Percentiles rank a stretch among this genome's conserved stretches.
Conservation (phyloP, 2,329 filamentous ascomycete species). For the Aspergillus quadrilineatus region DNA sequence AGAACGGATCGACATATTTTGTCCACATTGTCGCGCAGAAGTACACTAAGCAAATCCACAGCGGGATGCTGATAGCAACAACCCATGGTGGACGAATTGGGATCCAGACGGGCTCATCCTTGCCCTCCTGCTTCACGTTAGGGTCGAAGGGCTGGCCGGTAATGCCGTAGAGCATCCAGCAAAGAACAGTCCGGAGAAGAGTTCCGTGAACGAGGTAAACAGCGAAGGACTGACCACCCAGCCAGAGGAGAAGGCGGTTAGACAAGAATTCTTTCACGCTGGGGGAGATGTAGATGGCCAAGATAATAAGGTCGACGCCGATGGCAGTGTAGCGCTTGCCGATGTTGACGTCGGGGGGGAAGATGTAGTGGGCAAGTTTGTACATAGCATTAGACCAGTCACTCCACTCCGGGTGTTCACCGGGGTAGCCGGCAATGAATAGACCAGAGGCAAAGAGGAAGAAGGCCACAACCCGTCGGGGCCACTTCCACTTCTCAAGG, state of each 20-base stretch:
- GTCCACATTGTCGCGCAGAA: conserved; percentile 52
- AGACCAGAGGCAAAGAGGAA: conserved; percentile 46
- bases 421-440: conserved; percentile 51
- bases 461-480: conserved; percentile 39
- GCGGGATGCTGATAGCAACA: conserved; percentile 46
- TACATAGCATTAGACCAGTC: conserved; percentile 50
- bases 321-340: conserved; percentile 50
- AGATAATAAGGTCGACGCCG: conserved; percentile 50
- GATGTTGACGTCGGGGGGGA: conserved; percentile 47
- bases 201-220: conserved; percentile 58
- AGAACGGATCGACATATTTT: conserved; percentile 52
- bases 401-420: conserved; percentile 51
- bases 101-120: conserved; percentile 45
- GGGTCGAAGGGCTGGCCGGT: conserved; percentile 45
- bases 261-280: conserved; percentile 51
- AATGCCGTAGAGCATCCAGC: conserved; percentile 55
- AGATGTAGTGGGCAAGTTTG: conserved; percentile 44
- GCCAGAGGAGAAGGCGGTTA: conserved; percentile 53
- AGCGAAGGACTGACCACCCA: conserved; percentile 56
- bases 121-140: conserved; percentile 40
- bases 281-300: conserved; percentile 54
- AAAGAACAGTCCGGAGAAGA: conserved; percentile 51
- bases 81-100: conserved; percentile 40
- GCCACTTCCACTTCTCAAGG: conserved; percentile 42
- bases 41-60: conserved; percentile 51